These are phyloP conservation scores for Calocera viscosa DNA, from an alignment of 768 basidiomycete genomes.

Conservation along the genomic window DNA sequence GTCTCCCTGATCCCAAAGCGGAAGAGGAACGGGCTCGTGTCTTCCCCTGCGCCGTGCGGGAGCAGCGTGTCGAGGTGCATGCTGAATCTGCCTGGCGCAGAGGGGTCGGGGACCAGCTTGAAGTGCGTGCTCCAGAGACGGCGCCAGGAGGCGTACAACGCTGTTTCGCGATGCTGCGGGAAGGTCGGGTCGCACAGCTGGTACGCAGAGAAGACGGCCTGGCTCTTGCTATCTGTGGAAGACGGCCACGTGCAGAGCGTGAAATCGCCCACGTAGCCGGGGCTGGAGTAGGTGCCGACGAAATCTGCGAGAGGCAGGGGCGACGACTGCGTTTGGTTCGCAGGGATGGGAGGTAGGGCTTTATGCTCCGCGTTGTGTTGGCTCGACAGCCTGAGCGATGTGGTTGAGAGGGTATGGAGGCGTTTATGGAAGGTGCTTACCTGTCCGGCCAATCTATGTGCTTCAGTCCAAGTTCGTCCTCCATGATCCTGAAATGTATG, in stretches of 20 bases:
- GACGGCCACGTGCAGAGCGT: slow-evolving; percentile 27
- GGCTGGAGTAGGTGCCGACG: slow-evolving; percentile 29
- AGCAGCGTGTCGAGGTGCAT: neutral
- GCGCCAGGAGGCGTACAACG: slow-evolving; percentile 27
- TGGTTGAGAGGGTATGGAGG: neutral
- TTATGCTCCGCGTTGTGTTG: slow-evolving; percentile 16
- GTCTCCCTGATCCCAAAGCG: neutral
- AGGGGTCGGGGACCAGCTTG: neutral
- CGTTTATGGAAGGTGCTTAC: slow-evolving; percentile 2
- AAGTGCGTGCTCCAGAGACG: slow-evolving; percentile 18
- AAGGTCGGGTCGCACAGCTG: slow-evolving; percentile 19
- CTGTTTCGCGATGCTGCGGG: slow-evolving; percentile 1
- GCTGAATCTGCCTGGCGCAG: neutral
- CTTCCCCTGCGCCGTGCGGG: neutral
- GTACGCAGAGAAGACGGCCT: slow-evolving; percentile 24
- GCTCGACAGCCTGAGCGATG: slow-evolving; percentile 14
- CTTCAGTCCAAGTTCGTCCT: slow-evolving; percentile 15
- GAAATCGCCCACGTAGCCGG: slow-evolving; percentile 30
- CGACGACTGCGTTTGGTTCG: neutral
- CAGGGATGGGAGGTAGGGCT: slow-evolving; percentile 9
- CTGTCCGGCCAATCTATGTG: slow-evolving; percentile 11
- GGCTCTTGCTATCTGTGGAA: slow-evolving; percentile 21
- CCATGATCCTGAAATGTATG: slow-evolving; percentile 20
- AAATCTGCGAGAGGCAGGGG: slow-evolving; percentile 22
- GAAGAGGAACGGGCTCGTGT: neutral